Percentiles rank a stretch among this genome's conserved stretches.
Evolutionary conservation across 2,329 filamentous ascomycete species (phyloP).

Genomic region (Microdochium bolleyi): DNA sequence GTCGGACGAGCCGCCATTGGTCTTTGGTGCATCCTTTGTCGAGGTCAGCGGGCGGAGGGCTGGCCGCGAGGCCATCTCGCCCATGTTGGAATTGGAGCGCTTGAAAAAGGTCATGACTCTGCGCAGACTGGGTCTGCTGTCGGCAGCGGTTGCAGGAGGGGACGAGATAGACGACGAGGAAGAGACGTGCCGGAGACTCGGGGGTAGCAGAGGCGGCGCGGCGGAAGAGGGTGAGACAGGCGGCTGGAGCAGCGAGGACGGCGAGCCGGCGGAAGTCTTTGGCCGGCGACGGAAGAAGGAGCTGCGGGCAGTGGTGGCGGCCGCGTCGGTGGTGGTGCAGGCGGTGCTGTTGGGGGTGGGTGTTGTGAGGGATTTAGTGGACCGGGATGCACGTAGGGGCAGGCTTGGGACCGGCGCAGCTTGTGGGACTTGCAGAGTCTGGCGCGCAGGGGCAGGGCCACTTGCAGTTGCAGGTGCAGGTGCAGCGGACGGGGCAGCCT

Average conservation of each 20-base stretch:
- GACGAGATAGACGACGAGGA: neutral
- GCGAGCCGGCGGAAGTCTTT: neutral
- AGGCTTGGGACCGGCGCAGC: neutral
- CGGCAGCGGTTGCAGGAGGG: neutral
- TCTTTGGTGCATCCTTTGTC: neutral
- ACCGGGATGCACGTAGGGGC: neutral
- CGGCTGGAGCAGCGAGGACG: neutral
- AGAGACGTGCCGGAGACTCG: neutral
- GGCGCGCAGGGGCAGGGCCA: neutral
- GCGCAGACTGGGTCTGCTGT: neutral
- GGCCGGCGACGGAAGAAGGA: neutral
- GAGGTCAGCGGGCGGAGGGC: neutral
- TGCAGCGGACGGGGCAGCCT: neutral
- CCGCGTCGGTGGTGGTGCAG: neutral
- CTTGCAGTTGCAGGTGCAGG: neutral
- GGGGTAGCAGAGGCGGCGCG: neutral
- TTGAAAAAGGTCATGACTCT: neutral
- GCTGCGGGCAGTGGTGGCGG: neutral
- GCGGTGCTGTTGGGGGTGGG: neutral
- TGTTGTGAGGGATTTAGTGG: conserved; percentile 1
- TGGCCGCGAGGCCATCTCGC: neutral
- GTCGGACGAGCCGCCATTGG: neutral
- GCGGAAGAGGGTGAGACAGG: neutral
- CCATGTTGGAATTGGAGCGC: neutral
- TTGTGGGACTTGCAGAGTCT: neutral